Conservation (phyloP, 164 flowering plant genomes). For the Berberis vulgaris region DNA sequence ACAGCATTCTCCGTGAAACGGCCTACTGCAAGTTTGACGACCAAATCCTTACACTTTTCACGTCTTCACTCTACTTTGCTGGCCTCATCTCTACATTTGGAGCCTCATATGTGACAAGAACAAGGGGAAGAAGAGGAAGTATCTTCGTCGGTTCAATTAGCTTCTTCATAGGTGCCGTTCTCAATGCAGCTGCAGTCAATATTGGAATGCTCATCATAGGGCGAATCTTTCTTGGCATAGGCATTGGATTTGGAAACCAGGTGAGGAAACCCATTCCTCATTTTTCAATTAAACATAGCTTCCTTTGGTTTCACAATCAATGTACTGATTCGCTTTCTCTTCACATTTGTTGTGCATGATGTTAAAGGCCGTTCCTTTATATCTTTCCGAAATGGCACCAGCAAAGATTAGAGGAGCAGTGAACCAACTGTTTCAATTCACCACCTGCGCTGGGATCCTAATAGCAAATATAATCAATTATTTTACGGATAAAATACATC, state of each 20-base stretch:
- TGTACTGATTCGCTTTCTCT: not conserved
- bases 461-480: constrained; percentile 70
- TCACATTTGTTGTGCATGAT: not conserved
- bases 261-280: constrained; percentile 19
- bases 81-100: constrained; percentile 76
- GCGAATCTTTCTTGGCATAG: constrained; percentile 63
- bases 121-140: constrained; percentile 56
- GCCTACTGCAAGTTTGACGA: constrained; percentile 91
- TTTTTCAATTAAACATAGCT: too few species aligned
- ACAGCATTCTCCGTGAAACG: constrained; percentile 53
- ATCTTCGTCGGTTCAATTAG: constrained; percentile 65
- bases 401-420: constrained; percentile 72
- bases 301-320: too few species aligned
- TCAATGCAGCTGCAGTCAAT: constrained; percentile 67
- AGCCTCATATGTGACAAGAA: constrained; percentile 68
- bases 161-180: constrained; percentile 62
- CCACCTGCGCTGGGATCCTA: constrained; percentile 66
- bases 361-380: constrained; percentile 75
- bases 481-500: constrained; percentile 55
- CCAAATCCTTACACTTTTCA: constrained; percentile 80
- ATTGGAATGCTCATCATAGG: constrained; percentile 74
- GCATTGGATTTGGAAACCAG: constrained; percentile 92
- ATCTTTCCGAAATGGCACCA: constrained; percentile 94
- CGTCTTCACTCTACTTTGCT: constrained; percentile 86
- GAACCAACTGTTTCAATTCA: constrained; percentile 73